Percentiles rank a stretch among this genome's conserved stretches.
phyloP scores from a whole-genome alignment of 2,329 filamentous ascomycete species.

The Apiospora pterosperma region DNA sequence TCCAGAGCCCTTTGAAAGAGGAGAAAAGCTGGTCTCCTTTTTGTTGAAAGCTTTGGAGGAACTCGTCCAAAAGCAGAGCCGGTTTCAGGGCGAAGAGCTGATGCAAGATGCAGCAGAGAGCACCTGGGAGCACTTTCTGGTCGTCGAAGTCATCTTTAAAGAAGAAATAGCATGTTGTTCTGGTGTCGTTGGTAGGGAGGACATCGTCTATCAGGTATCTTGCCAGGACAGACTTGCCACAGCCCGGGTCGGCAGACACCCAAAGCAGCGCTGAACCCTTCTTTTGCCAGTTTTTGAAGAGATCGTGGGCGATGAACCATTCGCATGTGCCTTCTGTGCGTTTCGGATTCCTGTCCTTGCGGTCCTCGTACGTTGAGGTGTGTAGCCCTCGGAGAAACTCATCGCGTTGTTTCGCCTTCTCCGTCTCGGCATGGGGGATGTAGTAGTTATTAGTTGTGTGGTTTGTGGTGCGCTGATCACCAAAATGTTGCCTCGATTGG shows the following conservation, averaged over 20 bases:
- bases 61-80: conserved; percentile 17
- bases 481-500: no score
- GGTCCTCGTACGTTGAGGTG: conserved; percentile 10
- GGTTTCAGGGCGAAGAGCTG: conserved; percentile 30
- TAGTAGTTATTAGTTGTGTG: no score
- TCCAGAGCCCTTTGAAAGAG: conserved; percentile 28
- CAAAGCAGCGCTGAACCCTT: conserved; percentile 24
- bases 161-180: conserved; percentile 38
- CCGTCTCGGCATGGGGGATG: not conserved
- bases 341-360: conserved; percentile 15
- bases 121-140: conserved; percentile 25
- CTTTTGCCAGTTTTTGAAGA: conserved; percentile 15
- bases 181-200: conserved; percentile 13
- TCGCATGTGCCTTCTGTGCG: conserved; percentile 13
- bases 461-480: no score
- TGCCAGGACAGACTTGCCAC: conserved; percentile 40
- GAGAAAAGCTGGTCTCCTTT: conserved; percentile 12
- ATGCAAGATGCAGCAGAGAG: conserved; percentile 33
- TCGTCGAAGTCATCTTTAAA: conserved; percentile 38
- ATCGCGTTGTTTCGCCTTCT: not conserved
- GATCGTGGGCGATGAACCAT: conserved; percentile 13
- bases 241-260: conserved; percentile 41
- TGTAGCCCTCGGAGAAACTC: not conserved
- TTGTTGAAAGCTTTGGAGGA: conserved; percentile 16
- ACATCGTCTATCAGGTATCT: conserved; percentile 31